Evolutionary conservation across 495 filamentous ascomycete genomes (phyloP).

Genomic region (Coniosporium apollinis): DNA sequence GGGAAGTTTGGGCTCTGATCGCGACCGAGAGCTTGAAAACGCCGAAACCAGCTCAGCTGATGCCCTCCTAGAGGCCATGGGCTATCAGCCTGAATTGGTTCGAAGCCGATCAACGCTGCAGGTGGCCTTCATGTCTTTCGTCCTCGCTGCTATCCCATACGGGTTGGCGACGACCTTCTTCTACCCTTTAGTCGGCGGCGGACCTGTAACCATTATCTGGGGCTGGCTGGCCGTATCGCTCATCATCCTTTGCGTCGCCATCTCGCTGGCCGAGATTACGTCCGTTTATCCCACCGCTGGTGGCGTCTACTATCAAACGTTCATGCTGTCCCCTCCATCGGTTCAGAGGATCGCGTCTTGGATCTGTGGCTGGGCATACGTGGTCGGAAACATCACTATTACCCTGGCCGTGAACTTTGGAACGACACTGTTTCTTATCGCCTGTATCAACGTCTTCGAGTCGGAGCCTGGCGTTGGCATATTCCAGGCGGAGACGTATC

Average conservation of each 20-base stretch:
- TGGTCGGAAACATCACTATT: constrained; percentile 54
- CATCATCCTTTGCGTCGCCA: constrained; percentile 35
- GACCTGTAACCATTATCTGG: constrained; percentile 49
- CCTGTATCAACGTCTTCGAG: constrained; percentile 38
- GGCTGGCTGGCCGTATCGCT: constrained; percentile 34
- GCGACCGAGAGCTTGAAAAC: too few relatives aligned
- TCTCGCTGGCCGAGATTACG: constrained; percentile 38
- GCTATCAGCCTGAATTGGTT: neutral
- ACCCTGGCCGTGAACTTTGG: constrained; percentile 54
- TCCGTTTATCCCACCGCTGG: constrained; percentile 39
- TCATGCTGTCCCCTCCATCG: constrained; percentile 30
- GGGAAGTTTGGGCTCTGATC: too few relatives aligned
- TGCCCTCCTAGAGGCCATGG: neutral
- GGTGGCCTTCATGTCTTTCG: constrained; percentile 41
- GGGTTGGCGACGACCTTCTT: constrained; percentile 16
- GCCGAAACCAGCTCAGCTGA: neutral
- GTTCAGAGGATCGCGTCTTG: constrained; percentile 34
- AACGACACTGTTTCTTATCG: constrained; percentile 36
- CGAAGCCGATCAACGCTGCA: constrained; percentile 24
- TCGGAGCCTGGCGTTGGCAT: constrained; percentile 12
- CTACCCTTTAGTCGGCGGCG: constrained; percentile 16
- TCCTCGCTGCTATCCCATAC: constrained; percentile 22
- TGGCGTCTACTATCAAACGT: constrained; percentile 39
- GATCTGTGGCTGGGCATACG: constrained; percentile 50
- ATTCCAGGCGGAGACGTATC: constrained; percentile 32